Evolutionary conservation across 495 filamentous ascomycete species (phyloP).

Genomic region (Opeltia flavorubescens): DNA sequence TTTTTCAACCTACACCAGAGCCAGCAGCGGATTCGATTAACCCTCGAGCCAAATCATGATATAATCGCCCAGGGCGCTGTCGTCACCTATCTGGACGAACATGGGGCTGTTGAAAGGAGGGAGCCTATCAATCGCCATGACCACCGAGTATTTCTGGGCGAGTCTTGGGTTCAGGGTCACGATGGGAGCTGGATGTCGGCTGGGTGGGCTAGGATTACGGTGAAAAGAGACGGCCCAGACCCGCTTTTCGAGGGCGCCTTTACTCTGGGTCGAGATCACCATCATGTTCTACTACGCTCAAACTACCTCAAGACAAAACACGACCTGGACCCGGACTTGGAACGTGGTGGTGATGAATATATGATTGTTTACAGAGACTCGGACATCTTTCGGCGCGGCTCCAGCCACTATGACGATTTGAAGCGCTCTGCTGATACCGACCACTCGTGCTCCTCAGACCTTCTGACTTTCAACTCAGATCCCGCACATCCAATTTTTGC

Average conservation of each 20-base stretch:
- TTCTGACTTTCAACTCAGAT: slow-evolving; percentile 55
- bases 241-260: slow-evolving; percentile 91
- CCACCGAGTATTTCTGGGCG: slow-evolving; percentile 74
- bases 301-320: slow-evolving; percentile 65
- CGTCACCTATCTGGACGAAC: slow-evolving; percentile 52
- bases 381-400: slow-evolving; percentile 44
- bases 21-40: slow-evolving; percentile 57
- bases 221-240: slow-evolving; percentile 57
- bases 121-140: slow-evolving; percentile 56
- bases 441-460: slow-evolving; percentile 47
- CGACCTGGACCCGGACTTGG: slow-evolving; percentile 55
- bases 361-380: slow-evolving; percentile 91
- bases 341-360: slow-evolving; percentile 48
- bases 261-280: slow-evolving; percentile 61
- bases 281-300: slow-evolving; percentile 70
- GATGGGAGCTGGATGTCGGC: slow-evolving; percentile 58
- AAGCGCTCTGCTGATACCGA: slow-evolving; percentile 28
- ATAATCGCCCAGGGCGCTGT: slow-evolving; percentile 65
- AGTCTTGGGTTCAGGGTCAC: slow-evolving; percentile 52
- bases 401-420: slow-evolving; percentile 32
- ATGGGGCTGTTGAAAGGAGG: slow-evolving; percentile 46
- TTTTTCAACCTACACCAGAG: slow-evolving; percentile 59
- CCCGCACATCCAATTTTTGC: slow-evolving; percentile 51
- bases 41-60: slow-evolving; percentile 84
- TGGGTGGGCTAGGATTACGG: slow-evolving; percentile 73